Conservation (phyloP, 2,329 filamentous ascomycete genomes). For the Cladophialophora immunda region DNA sequence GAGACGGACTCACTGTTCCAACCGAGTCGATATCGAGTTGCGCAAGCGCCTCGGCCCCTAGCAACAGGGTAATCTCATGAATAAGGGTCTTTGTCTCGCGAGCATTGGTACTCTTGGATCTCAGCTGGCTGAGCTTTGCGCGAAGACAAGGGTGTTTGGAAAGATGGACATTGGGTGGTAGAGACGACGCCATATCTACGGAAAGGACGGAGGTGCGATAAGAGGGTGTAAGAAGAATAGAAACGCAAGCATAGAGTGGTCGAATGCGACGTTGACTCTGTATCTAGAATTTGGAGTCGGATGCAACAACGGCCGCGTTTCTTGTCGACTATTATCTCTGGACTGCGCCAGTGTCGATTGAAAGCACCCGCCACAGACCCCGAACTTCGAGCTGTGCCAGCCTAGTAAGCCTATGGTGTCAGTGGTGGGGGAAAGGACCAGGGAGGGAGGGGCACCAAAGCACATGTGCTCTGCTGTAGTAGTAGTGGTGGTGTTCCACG, state of each 20-base stretch:
- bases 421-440: background rate
- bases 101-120: slow-evolving; percentile 73
- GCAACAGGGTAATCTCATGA: slow-evolving; percentile 83
- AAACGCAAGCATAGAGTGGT: background rate
- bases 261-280: background rate
- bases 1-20: slow-evolving; percentile 66
- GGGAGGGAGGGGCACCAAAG: background rate
- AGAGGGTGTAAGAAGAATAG: background rate
- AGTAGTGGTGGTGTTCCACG: background rate
- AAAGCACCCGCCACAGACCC: background rate
- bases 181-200: slow-evolving; percentile 42
- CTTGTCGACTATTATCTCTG: background rate
- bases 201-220: background rate
- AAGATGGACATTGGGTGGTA: slow-evolving; percentile 72
- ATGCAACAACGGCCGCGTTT: slow-evolving; percentile 2
- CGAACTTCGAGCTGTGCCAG: background rate
- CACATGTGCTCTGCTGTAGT: background rate
- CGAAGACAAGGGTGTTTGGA: slow-evolving; percentile 85
- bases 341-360: background rate
- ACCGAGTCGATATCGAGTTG: slow-evolving; percentile 66
- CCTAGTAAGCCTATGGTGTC: background rate
- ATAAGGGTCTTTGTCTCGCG: slow-evolving; percentile 82
- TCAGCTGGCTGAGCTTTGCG: slow-evolving; percentile 89
- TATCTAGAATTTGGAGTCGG: background rate
- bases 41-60: slow-evolving; percentile 81